phyloP scores from a whole-genome alignment of 768 basidiomycete genomes.

The Hypsizygus marmoreus region DNA sequence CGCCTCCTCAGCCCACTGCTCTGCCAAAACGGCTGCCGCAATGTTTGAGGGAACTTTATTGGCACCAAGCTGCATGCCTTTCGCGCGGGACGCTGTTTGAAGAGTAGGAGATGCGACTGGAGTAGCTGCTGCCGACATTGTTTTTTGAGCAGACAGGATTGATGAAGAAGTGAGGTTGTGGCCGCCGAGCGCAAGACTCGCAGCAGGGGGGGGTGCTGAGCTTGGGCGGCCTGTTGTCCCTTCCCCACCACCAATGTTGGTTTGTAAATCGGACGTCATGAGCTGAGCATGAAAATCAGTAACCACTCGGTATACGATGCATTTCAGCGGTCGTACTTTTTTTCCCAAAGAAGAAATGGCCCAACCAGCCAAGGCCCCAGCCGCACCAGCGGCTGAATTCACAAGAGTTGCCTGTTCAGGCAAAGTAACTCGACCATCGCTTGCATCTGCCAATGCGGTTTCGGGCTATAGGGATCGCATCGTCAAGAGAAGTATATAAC shows the following conservation, averaged over 20 bases:
- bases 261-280: conserved; percentile 71
- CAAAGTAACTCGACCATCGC: conserved; percentile 28
- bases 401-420: conserved; percentile 59
- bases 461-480: conserved; percentile 34
- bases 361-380: conserved; percentile 92
- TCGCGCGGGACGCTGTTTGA: conserved; percentile 39
- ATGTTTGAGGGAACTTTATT: conserved; percentile 44
- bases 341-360: conserved; percentile 89
- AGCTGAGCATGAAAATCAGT: conserved; percentile 45
- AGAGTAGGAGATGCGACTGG: conserved; percentile 14
- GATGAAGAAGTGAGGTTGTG: conserved; percentile 14
- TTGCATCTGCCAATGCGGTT: conserved; percentile 32
- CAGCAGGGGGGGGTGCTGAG: conserved; percentile 41
- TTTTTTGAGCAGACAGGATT: not conserved
- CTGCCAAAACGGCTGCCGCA: conserved; percentile 42
- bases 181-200: conserved; percentile 16
- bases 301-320: not conserved
- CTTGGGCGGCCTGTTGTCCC: conserved; percentile 34
- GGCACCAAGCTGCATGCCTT: conserved; percentile 71
- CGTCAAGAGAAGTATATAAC: not conserved
- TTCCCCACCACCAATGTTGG: conserved; percentile 50
- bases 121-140: conserved; percentile 8
- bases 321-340: conserved; percentile 49
- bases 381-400: conserved; percentile 88
- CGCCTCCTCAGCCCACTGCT: conserved; percentile 61